Base-by-base conservation (phyloP, 192 early-diverging fungal genomes). In the Jimgerdemannia lactiflua region DNA sequence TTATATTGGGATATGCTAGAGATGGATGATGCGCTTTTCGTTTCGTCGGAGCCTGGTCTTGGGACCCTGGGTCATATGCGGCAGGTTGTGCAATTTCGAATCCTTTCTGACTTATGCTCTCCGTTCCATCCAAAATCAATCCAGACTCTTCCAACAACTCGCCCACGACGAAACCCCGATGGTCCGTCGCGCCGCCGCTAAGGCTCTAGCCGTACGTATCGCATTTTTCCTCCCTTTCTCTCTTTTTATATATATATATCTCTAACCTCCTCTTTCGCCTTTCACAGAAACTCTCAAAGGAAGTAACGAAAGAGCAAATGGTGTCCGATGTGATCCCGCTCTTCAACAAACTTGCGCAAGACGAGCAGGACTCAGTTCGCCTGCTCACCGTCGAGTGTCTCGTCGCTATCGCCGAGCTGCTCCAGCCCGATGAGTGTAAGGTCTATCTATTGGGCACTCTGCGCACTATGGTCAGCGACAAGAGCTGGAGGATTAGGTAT, bases 401-500 rank as follows among this genome's bases (percentile, higher is more conserved):
- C 42, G 91, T 98, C 72, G 90, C 95, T 6, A 94, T 98, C 76
- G 93, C 96, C 43, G 91, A 95, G 77, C 76, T 87, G 10, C 86
- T 99, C 69, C 87, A 87, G 42, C 83, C 88, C 9, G 93, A 95
- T 49, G 94, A 95, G 79, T 90, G 83, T 79, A 95, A 92, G 81
- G 83, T 86, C 64, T 87, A 95, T 74, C 87, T 94, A 68, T 75
- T 97, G 67, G 88, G 87, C 71, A 86, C 88, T 63, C 88, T 99
- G 69, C 91, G 92, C 67, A 80, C 75, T 64, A 86, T 98, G 88
- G 93, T 92, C 69, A 82, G 87, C 39, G 98, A 99, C 83, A 97
- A 95, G 80, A 96, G 95, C 70, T 99, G 98, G 98, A 91, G 98
- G 75, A 97, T 99, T 67, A 86, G 97, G 71, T 99, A 98, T 81